These are phyloP conservation scores for Datura wrightii DNA, from an alignment of 257 asterid species.

Conservation along the genomic window DNA sequence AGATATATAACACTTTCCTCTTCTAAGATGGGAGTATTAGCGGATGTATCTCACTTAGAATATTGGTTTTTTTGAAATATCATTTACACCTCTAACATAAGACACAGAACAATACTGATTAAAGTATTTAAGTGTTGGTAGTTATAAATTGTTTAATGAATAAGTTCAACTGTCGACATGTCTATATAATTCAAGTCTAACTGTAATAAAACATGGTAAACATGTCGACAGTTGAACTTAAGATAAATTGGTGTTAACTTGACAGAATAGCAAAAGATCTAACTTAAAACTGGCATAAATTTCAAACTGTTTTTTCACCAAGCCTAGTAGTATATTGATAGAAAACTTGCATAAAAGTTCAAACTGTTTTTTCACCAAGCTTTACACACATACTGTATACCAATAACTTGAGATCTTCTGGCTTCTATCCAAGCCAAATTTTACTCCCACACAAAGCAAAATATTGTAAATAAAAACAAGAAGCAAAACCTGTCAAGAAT, in stretches of 20 bases:
- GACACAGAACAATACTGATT: too few relatives aligned
- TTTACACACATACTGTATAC: neutral
- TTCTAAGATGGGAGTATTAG: too few relatives aligned
- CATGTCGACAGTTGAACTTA: neutral
- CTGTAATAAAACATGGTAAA: too few relatives aligned
- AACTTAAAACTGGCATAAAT: neutral
- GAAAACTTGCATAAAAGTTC: constrained; percentile 18
- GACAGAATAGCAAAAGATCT: neutral
- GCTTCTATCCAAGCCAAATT: neutral
- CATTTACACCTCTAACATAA: too few relatives aligned
- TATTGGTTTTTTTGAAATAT: too few relatives aligned
- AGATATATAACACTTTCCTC: too few relatives aligned
- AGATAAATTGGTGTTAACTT: neutral
- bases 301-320: neutral
- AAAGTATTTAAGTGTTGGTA: too few relatives aligned
- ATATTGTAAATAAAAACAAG: neutral
- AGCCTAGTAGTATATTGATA: neutral
- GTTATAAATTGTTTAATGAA: too few relatives aligned
- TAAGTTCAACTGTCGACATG: too few relatives aligned
- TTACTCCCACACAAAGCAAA: neutral
- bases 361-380: constrained; percentile 1
- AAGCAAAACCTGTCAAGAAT: neutral
- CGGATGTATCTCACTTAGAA: too few relatives aligned
- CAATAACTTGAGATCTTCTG: neutral
- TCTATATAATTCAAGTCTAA: too few relatives aligned